Base-by-base conservation (phyloP, 805 yeast species). In the Cyberlindnera suaveolens region DNA sequence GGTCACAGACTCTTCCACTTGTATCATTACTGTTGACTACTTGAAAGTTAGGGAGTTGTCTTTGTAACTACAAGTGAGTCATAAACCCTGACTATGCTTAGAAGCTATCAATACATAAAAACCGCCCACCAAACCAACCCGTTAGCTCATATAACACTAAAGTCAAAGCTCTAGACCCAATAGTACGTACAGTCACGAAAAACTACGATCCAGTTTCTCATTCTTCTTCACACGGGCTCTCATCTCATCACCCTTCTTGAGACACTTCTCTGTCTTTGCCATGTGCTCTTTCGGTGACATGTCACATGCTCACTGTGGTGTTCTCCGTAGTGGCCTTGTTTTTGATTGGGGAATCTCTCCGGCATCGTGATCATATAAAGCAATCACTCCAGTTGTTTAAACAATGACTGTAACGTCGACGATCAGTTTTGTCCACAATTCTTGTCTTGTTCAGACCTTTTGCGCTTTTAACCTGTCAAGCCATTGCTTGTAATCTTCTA, bases 391-490 rank as follows among this genome's bases (percentile, higher is more conserved):
- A 23, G 11, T 10, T 23, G 27, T 23, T 23, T 23, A 9, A 9
- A 23, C 11, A 17, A 17, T 17, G 4, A 3, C 3, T 17, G 18
- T 17, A 17, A 65, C 47, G 19, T 57, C 61, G 9, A 55, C 50
- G 2, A 57, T 33, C 15, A 57, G 29, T 27, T 36, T 17, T 50
- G 43, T 57, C 62, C n/a, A 55, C 44, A 34, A 55, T 31, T 23
- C 36, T 43, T 30, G 50, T 47, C 41, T 53, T 57, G 16, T 37
- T 43, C 13, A 26, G 29, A 4, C 15, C 27, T 4, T 26, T 14
- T 7, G 31, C 17, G 30, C 43, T 37, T 32, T 41, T 20, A 27
- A 45, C 23, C 4, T 47, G 44, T 16, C 31, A 20, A 32, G 46
- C 46, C 44, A 54, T 30, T 11, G 19, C 17, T 27, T 38, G 45